Evolutionary conservation across 2,329 filamentous ascomycete genomes (phyloP), one percentile per base, ranked within the genome.

Genomic region (Pyrenophora teres): DNA sequence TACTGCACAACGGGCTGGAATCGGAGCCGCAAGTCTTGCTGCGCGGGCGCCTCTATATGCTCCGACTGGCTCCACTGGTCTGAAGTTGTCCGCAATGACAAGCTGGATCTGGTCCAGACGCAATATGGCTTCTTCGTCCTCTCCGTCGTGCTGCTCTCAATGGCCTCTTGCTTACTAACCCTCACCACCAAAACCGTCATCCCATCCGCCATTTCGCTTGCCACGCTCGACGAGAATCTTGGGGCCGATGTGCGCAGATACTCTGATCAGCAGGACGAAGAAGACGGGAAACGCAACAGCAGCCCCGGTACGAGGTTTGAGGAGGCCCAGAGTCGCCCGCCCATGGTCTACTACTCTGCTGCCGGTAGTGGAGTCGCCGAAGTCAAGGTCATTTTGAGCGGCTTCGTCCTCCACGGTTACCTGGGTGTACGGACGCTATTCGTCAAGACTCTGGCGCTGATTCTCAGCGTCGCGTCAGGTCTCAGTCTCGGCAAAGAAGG

Each of bases 361-460:
- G 93, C 93, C 36, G 94, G 94, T 41, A 96, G 92, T 74, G 94
- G 94, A 64, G 94, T 99, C 10, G 94, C 94, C 6, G 94, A 99
- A 76, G 93, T 97, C 49, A 92, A 94, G 59, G 94, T 97, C 53
- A 97, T 97, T 52, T 83, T 97, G n/a, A 97, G 92, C 65, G 94
- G 94, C 5, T 99, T 97, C 67, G 93, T 99, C 48, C 79, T 99
- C 48, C 94, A 97, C 78, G 93, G 94, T 1, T 97, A 97, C 70
- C 82, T 99, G 6, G 94, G 94, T 63, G 74, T 96, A 33, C 89
- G 88, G 68, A 97, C 94, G 0, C 80, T 99, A 25, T 74, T 93
- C 4, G 83, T 96, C 75, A 99, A 99, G 72, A 89, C 90, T 0
- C 65, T 89, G 13, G 92, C 88, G 12, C 78, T 99, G 40, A 84